Base-by-base conservation (phyloP, 1,284 basidiomycete genomes). In the Heterobasidion parviporum region DNA sequence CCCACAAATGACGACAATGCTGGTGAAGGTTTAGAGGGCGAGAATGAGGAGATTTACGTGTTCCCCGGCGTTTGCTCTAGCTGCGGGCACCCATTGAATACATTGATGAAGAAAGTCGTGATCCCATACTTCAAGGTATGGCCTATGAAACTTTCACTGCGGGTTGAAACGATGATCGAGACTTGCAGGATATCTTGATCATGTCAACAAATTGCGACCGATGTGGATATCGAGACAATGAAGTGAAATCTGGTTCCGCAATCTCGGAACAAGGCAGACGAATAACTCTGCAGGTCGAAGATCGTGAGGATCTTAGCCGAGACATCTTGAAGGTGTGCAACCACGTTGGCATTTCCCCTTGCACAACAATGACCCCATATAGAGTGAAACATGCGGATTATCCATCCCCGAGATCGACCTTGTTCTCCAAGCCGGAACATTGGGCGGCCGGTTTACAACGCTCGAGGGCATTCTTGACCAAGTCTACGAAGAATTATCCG, bases 391-490 rank as follows among this genome's bases (percentile, higher is more conserved):
- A 0, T 92, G 92, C 26, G 94, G 94, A 35, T 75, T 99, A 32
- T 77, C 75, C 8, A 94, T 99, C 54, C 96, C 97, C 1, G 96
- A 99, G 68, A 98, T 99, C 62, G 93, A 98, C 57, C 85, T 99
- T 12, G 83, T 89, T 6, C 81, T 99, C 6, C 85, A 93, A 56
- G 86, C 94, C 3, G 97, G 97, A 12, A 99, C 97, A 0, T 82
- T 99, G 2, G 97, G 97, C 18, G 97, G 96, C n/a, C 83, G 97
- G 9, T 99, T 99, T 74, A 99, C 97, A 0, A 99, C 97, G 1
- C 77, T 98, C 26, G 97, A 99, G 72, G 97, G 97, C 38, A 86
- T 99, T 57, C 76, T 99, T 48, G 84, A 92, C 61, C 97, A 98
- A 68, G 83, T 99, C 15, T 95, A 96, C 73, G 95, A 97, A 62